Conservation (phyloP, 2,329 filamentous ascomycete genomes). For the Colletotrichum zoysiae region DNA sequence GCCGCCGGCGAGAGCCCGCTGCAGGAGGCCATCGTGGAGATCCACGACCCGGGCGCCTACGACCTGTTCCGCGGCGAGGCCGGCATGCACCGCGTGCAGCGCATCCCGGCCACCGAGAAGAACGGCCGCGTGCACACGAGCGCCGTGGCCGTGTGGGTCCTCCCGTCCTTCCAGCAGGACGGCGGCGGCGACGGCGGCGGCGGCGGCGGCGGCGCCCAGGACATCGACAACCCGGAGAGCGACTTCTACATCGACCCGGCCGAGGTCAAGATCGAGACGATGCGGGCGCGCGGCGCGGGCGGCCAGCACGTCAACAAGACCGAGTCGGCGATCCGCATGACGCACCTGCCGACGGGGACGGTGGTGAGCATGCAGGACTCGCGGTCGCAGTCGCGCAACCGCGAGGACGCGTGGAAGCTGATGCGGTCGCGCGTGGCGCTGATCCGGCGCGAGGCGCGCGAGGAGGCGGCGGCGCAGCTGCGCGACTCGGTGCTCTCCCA, state of each 20-base stretch:
- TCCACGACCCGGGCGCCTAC: slow-evolving; percentile 83
- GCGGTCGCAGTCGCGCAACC: slow-evolving; percentile 89
- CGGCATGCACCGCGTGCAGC: slow-evolving; percentile 94
- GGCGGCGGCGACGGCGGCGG: slow-evolving; percentile 56
- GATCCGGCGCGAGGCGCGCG: slow-evolving; percentile 81
- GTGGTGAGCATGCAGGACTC: slow-evolving; percentile 94
- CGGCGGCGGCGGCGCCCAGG: slow-evolving; percentile 58
- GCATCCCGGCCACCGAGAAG: slow-evolving; percentile 90
- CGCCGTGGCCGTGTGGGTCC: slow-evolving; percentile 90
- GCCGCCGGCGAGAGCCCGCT: slow-evolving; percentile 76
- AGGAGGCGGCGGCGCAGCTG: slow-evolving; percentile 81
- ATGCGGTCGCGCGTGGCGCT: slow-evolving; percentile 87
- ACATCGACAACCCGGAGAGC: slow-evolving; percentile 86
- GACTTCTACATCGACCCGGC: slow-evolving; percentile 90
- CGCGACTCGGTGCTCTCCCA: slow-evolving; percentile 83
- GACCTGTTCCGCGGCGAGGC: slow-evolving; percentile 86
- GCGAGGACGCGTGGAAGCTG: slow-evolving; percentile 87
- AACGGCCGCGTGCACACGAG: slow-evolving; percentile 95
- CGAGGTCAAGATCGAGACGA: slow-evolving; percentile 88
- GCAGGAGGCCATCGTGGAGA: slow-evolving; percentile 88
- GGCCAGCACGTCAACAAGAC: slow-evolving; percentile 99
- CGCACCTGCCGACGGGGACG: slow-evolving; percentile 88
- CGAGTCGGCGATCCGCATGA: slow-evolving; percentile 93
- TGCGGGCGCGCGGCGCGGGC: slow-evolving; percentile 91
- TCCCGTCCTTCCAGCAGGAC: slow-evolving; percentile 81